phyloP scores from a whole-genome alignment of 1,284 basidiomycete genomes.

The Porodaedalea pini region DNA sequence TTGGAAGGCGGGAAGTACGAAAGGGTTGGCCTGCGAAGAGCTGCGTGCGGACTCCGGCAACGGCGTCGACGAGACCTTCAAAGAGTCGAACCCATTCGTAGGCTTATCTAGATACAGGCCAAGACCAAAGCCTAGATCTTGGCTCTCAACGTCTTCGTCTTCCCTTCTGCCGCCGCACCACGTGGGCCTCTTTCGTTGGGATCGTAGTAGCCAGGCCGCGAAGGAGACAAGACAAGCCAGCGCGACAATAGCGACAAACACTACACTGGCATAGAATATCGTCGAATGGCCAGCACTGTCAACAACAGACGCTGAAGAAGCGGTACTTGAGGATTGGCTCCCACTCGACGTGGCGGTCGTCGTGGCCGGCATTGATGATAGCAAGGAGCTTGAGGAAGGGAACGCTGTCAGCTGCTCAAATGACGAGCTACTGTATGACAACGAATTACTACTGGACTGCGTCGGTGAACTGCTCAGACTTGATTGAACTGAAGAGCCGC shows the following conservation, averaged over 20 bases:
- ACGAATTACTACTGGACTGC: too few species aligned
- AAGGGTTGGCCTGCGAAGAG: neutral
- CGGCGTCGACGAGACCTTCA: neutral
- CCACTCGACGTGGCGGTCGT: neutral
- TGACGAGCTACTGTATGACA: neutral
- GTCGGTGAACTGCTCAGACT: neutral
- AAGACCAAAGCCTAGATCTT: constrained; percentile 15
- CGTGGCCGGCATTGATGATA: neutral
- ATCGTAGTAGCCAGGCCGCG: constrained; percentile 14
- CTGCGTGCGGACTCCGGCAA: neutral
- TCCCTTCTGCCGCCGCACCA: constrained; percentile 8
- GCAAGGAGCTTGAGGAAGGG: neutral
- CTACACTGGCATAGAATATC: constrained; percentile 17
- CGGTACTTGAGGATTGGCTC: constrained; percentile 6
- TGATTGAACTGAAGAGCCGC: neutral
- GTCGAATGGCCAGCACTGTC: constrained; percentile 9
- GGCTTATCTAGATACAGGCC: constrained; percentile 17
- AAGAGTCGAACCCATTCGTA: neutral
- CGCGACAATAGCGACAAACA: constrained; percentile 10
- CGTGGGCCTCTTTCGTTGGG: constrained; percentile 4
- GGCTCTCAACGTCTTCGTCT: constrained; percentile 19
- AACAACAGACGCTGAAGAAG: neutral
- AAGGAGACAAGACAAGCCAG: constrained; percentile 15
- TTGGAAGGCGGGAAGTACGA: neutral
- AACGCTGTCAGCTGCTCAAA: too few species aligned